Conservation (phyloP, 2,329 filamentous ascomycete species). For the Graphilbum sp. region DNA sequence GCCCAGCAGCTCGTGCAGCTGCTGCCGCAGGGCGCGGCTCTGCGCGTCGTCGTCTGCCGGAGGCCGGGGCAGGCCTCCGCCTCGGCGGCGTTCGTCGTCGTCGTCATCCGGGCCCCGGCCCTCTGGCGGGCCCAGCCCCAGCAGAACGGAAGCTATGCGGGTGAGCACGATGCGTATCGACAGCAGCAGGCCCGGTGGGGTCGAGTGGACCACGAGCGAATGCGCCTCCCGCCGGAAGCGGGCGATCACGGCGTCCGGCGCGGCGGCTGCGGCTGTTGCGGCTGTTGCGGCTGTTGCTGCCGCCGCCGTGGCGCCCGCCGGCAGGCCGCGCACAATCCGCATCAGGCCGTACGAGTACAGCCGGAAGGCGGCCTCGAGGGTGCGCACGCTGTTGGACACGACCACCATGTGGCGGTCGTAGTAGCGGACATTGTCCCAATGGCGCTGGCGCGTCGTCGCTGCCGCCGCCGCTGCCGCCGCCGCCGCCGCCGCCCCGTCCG, state of each 20-base stretch:
- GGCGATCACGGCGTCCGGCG: slow-evolving; percentile 18
- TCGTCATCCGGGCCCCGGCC: no score
- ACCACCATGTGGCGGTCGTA: slow-evolving; percentile 30
- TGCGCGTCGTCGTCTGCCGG: slow-evolving; percentile 12
- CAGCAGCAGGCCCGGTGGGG: slow-evolving; percentile 33
- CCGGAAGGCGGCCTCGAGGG: slow-evolving; percentile 41
- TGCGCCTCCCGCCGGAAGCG: slow-evolving; percentile 44
- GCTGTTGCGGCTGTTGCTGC: background rate
- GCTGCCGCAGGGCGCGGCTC: slow-evolving; percentile 23
- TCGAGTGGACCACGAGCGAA: slow-evolving; percentile 47
- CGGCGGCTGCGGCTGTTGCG: no score
- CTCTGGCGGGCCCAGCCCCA: slow-evolving; percentile 18
- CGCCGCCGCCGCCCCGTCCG: slow-evolving; percentile 3
- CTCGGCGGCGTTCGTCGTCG: no score
- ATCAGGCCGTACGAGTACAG: slow-evolving; percentile 39
- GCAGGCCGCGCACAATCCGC: slow-evolving; percentile 31
- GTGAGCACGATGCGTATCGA: slow-evolving; percentile 39
- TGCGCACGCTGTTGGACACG: slow-evolving; percentile 31
- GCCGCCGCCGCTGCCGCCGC: background rate
- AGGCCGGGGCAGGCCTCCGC: slow-evolving; percentile 6
- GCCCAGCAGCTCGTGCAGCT: slow-evolving; percentile 38
- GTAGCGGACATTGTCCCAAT: slow-evolving; percentile 3
- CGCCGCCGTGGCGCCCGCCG: no score
- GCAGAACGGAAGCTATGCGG: slow-evolving; percentile 32
- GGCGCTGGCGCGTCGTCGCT: no score